These are phyloP conservation scores for Trichophyton benhamiae DNA, from an alignment of 2,329 filamentous ascomycete species.

Conservation along the genomic window DNA sequence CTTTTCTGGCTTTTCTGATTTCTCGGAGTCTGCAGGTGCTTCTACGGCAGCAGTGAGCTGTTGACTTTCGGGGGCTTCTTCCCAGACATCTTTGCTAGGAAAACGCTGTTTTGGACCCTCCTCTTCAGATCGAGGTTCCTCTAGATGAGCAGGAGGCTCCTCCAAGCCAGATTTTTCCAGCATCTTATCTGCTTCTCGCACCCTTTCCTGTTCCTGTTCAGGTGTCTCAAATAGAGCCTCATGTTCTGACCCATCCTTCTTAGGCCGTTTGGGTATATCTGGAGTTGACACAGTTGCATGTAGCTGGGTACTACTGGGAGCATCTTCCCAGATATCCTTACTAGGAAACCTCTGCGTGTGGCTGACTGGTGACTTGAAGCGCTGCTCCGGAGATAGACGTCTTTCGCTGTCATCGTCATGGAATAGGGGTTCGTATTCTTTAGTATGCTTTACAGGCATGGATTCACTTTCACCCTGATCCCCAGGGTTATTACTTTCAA, in stretches of 20 bases:
- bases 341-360: slow-evolving; percentile 71
- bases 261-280: slow-evolving; percentile 40
- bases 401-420: slow-evolving; percentile 54
- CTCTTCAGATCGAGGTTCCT: slow-evolving; percentile 13
- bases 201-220: slow-evolving; percentile 37
- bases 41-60: slow-evolving; percentile 64
- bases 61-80: slow-evolving; percentile 77
- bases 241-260: slow-evolving; percentile 29
- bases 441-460: slow-evolving; percentile 67
- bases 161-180: slow-evolving; percentile 29
- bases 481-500: slow-evolving; percentile 39
- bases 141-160: slow-evolving; percentile 19
- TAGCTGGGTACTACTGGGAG: slow-evolving; percentile 69
- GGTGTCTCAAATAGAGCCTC: slow-evolving; percentile 28
- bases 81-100: slow-evolving; percentile 87
- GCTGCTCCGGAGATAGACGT: slow-evolving; percentile 31
- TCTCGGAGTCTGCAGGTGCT: slow-evolving; percentile 29
- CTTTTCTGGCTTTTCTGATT: slow-evolving; percentile 15
- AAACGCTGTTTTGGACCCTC: slow-evolving; percentile 55
- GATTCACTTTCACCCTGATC: slow-evolving; percentile 36
- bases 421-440: slow-evolving; percentile 92
- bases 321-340: slow-evolving; percentile 94
- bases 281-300: slow-evolving; percentile 73
- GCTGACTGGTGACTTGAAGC: slow-evolving; percentile 43
- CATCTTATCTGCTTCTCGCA: slow-evolving; percentile 19